Base-by-base conservation (phyloP, 306 rosid genomes). In the Aeschynomene evenia region DNA sequence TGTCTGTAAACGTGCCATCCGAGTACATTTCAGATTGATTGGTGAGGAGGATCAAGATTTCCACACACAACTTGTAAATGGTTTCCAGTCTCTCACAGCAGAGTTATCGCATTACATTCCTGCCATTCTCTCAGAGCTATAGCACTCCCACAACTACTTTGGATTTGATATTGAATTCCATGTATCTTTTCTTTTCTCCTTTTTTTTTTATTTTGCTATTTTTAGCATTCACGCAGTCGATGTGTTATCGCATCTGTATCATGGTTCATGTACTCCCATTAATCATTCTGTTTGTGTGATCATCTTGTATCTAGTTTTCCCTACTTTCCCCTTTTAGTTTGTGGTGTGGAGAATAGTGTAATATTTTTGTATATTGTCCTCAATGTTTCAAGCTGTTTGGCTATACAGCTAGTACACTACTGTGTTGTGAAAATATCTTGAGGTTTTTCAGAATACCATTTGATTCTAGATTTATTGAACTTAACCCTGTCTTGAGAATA, bases 41-140 rank as follows among this genome's bases (percentile, higher is more conserved):
- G 98, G 98, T 13, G 98, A 94, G 78, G 98, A 94, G 72, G 98
- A 94, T 79, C 97, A 94, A 73, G 98, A 94, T 62, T 94, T 94
- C 85, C 98, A 94, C 76, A 94, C 98, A 1, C 98, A 94, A 77
- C 96, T 94, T 45, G 98, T 90, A 64, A 94, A 94, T 46, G 98
- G 98, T 26, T 94, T 94, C 72, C 98, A 94, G 73, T 94, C 98
- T 12, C 86, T 94, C 9, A 94, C 98, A 9, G 98, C 98, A 0
- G 98, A 94, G 78, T 71, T 94, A 60, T 94, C 98, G 18, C 97
- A 94, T 83, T 94, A 90, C 71, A 94, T 94, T 70, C 98, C 98
- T 9, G 98, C 98, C 59, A 90, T 94, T 79, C 88, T 94, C 63
- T 94, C 98, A 0, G 98, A 94, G 89, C 79, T 94, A 53, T 94